Evolutionary conservation across 768 basidiomycete species (phyloP), one percentile per base, ranked within the genome.

Genomic region (Tephrocybe sp.): DNA sequence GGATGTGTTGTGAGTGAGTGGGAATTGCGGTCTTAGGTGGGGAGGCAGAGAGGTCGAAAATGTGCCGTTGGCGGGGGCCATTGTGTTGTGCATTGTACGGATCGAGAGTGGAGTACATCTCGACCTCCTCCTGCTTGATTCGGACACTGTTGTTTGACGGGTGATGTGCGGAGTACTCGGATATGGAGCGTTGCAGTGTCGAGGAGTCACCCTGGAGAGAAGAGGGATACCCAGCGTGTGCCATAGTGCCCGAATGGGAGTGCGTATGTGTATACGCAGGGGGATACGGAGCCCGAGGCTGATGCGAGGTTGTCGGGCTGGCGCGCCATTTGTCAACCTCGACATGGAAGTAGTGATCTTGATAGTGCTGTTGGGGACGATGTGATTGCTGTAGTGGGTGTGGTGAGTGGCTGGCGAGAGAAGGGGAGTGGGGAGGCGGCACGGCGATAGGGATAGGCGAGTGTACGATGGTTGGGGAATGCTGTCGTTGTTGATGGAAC

Each of bases 301-400:
- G 50, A 46, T 54, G 61, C 40, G 54, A 47, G 34, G 51, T 46
- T 14, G 41, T 56, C 30, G 58, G 52, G 21, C 51, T 55, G 18
- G 62, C 20, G 40, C 56, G 55, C 60, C 64, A 68, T 41, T 65
- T 62, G 30, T 68, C 67, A 21, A 62, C 18, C 41, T 66, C 62
- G 47, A 63, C 58, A 28, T 65, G 61, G 36, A 63, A 61, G 43
- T 46, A 52, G 4, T 55, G 41, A 14, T 50, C 33, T 12, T 58
- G 48, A 17, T 53, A 37, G 15, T 53, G 48, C 15, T 41, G 48
- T n/a, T 33, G 48, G 10, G 38, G 28, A 8, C 44, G 57, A n/a
- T 56, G 60, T 26, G 48, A 39, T 12, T 39, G 53, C 11, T 50
- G 57, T 3, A 50, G 26, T 14, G 40, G 45, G 21, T 51, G 55